phyloP scores from a whole-genome alignment of 1,284 basidiomycete species.

The Phellopilus nigrolimitatus region DNA sequence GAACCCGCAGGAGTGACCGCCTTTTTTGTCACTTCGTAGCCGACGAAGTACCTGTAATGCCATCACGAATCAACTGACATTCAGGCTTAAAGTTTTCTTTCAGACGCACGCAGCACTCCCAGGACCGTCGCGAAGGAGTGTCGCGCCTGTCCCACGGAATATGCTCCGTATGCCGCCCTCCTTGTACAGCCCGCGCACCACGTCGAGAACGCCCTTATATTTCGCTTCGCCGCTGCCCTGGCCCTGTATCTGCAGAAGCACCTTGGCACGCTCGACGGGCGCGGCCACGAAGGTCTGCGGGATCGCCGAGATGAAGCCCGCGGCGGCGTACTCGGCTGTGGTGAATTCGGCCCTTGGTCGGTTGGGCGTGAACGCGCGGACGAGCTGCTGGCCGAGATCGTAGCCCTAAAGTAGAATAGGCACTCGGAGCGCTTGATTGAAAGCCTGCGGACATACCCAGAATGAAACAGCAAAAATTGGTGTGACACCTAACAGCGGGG shows the following conservation, averaged over 20 bases:
- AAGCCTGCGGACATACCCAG: constrained; percentile 60
- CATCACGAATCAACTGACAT: not conserved
- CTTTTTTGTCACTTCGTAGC: constrained; percentile 94
- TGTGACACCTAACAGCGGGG: constrained; percentile 93
- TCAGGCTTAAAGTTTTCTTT: not conserved
- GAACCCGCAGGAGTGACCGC: constrained; percentile 74
- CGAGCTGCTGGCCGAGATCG: constrained; percentile 88
- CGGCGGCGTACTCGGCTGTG: constrained; percentile 82
- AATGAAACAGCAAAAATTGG: constrained; percentile 99
- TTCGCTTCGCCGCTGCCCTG: constrained; percentile 69
- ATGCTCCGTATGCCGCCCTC: constrained; percentile 93
- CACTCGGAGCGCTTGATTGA: not conserved
- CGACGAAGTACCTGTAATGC: constrained; percentile 82
- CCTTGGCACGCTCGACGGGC: constrained; percentile 97
- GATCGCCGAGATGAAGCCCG: constrained; percentile 93
- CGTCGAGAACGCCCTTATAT: constrained; percentile 92
- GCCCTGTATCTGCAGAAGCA: constrained; percentile 91
- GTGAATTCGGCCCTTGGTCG: constrained; percentile 63
- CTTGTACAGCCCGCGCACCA: constrained; percentile 87
- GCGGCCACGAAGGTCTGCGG: constrained; percentile 91
- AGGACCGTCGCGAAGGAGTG: constrained; percentile 91
- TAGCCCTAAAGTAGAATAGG: constrained; percentile 64
- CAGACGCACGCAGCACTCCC: constrained; percentile 87
- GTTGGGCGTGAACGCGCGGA: constrained; percentile 68
- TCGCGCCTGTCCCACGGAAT: constrained; percentile 91